Base-by-base conservation (phyloP, 2,329 filamentous ascomycete species). In the Tolypocladium tundrense region DNA sequence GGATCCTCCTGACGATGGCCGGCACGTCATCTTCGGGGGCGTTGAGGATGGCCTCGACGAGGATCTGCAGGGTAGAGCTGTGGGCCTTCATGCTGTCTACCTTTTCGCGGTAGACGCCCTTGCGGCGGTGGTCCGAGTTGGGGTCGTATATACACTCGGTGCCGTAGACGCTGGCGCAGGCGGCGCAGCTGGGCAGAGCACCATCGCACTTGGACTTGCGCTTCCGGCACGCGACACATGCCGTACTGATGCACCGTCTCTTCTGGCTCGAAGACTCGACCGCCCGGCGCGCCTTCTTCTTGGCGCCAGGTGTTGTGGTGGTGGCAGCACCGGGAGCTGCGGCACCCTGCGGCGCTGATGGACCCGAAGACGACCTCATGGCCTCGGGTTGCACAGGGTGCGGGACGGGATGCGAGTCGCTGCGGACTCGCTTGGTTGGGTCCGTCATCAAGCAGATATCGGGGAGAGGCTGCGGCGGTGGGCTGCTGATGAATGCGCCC, bases 71-170 rank as follows among this genome's bases (percentile, higher is more conserved):
- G 1, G 93, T 97, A 41, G 90, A 90, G 67, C 87, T 91, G 61
- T 86, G 86, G 27, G 91, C 92, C 75, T 95, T 95, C 70, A 93
- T 81, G 68, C 84, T 90, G 71, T 96, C 92, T 31, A 88, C 85
- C 72, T 96, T 94, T 73, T 96, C 91, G 68, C 93, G 92, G 72
- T 97, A 97, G 54, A 97, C 94, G 60, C 94, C 94, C 72, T 97
- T 97, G 55, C 94, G 87, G 54, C 94, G 88, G 71, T 97, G 92
- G 71, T 99, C 94, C 59, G 92, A 96, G 69, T 92, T 95, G 4
- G 92, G 93, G 69, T 97, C 93, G 78, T 97, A 97, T 63, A 97
- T 81, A 71, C 94, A 97, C 75, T 89, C 85, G 60, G 90, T 94
- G 60, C 85, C 84, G 70, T 99, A 97, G 57, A 97, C 93, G 65